These are phyloP conservation scores for Rhodofomes roseus DNA, from an alignment of 1,284 basidiomycete genomes.

Conservation along the genomic window DNA sequence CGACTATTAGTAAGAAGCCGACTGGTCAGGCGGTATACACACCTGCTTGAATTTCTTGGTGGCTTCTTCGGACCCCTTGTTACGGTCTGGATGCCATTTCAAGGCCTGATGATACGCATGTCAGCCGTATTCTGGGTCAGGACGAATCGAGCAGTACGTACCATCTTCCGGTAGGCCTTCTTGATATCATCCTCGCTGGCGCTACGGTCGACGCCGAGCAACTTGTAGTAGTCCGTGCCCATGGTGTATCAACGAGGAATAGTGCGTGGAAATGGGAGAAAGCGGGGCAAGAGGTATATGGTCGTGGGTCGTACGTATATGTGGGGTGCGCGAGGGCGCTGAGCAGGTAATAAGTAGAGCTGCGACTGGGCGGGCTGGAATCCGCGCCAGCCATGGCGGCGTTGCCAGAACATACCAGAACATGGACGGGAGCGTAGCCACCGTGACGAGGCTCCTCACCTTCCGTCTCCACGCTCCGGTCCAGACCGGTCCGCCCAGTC, in stretches of 20 bases:
- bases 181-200: slow-evolving; percentile 69
- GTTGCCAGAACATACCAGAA: slow-evolving; percentile 26
- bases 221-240: slow-evolving; percentile 82
- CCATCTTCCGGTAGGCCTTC: slow-evolving; percentile 51
- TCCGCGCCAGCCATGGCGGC: slow-evolving; percentile 6
- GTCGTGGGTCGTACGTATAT: neutral
- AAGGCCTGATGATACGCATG: slow-evolving; percentile 37
- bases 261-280: neutral
- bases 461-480: slow-evolving; percentile 3
- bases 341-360: slow-evolving; percentile 7
- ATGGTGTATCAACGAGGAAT: slow-evolving; percentile 32
- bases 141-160: slow-evolving; percentile 9
- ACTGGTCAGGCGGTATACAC: no score
- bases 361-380: slow-evolving; percentile 12
- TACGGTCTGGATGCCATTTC: slow-evolving; percentile 75
- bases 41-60: slow-evolving; percentile 94
- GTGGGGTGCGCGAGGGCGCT: neutral
- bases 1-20: neutral
- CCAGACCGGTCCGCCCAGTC: neutral
- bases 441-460: slow-evolving; percentile 18
- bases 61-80: slow-evolving; percentile 79
- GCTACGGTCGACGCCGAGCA: slow-evolving; percentile 69
- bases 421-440: slow-evolving; percentile 6
- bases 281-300: slow-evolving; percentile 1
- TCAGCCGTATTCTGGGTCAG: slow-evolving; percentile 8